Conservation (phyloP, 495 filamentous ascomycete genomes). For the Halenospora varia region DNA sequence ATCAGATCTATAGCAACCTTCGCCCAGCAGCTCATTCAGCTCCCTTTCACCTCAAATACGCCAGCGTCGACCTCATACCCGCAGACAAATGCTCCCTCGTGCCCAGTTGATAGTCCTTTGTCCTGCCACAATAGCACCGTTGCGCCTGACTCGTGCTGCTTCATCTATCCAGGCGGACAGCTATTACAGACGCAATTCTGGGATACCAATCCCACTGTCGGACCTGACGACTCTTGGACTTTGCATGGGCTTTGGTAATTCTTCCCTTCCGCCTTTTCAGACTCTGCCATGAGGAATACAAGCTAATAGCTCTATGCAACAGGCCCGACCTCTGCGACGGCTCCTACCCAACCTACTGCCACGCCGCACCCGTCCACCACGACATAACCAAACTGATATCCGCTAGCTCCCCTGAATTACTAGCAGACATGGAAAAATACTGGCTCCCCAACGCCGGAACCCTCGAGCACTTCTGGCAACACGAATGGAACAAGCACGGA, state of each 20-base stretch:
- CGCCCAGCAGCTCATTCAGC: conserved; percentile 5
- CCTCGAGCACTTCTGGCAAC: conserved; percentile 71
- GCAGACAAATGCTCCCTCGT: conserved; percentile 16
- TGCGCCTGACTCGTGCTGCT: conserved; percentile 67
- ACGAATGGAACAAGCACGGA: conserved; percentile 87
- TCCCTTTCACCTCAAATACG: conserved; percentile 3
- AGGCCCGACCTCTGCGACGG: conserved; percentile 87
- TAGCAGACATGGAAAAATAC: conserved; percentile 72
- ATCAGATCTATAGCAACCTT: conserved; percentile 5
- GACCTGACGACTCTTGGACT: conserved; percentile 76
- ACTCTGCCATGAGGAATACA: too few species aligned
- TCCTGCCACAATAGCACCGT: conserved; percentile 43
- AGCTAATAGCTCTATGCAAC: too few species aligned
- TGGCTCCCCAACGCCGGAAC: conserved; percentile 61
- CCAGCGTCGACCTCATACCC: not conserved
- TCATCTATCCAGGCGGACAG: conserved; percentile 75
- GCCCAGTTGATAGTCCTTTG: conserved; percentile 41
- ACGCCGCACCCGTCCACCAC: conserved; percentile 59
- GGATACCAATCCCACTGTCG: conserved; percentile 68
- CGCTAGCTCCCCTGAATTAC: conserved; percentile 55
- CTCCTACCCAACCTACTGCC: conserved; percentile 71
- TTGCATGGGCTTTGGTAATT: conserved; percentile 76
- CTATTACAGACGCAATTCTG: conserved; percentile 85
- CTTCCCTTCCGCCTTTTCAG: not conserved
- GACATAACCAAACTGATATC: conserved; percentile 67